Conservation (phyloP, 305 asterid genomes). For the Andrographis paniculata region DNA sequence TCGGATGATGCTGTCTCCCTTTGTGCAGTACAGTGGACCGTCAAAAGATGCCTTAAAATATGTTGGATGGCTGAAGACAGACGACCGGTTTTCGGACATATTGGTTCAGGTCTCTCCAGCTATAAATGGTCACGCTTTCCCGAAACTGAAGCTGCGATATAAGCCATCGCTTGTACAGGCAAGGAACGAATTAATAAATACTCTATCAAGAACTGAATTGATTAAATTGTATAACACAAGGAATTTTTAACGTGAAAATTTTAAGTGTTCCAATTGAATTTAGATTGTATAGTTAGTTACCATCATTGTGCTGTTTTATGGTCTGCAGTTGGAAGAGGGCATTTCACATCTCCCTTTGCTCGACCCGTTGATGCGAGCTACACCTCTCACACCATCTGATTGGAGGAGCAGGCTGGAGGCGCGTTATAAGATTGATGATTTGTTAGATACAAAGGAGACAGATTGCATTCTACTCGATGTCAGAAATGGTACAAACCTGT, state of each 20-base stretch:
- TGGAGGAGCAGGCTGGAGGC: slow-evolving; percentile 75
- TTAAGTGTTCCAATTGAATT: too few relatives aligned
- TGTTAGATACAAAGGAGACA: slow-evolving; percentile 21
- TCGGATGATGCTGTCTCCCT: too few relatives aligned
- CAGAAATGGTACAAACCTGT: slow-evolving; percentile 61
- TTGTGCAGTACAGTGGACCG: slow-evolving; percentile 96
- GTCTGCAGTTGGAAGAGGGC: slow-evolving; percentile 67
- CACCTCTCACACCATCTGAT: slow-evolving; percentile 76
- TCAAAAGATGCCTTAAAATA: slow-evolving; percentile 76
- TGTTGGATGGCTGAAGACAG: slow-evolving; percentile 77
- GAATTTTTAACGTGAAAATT: too few relatives aligned
- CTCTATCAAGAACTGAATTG: too few relatives aligned
- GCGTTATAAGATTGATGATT: slow-evolving; percentile 29
- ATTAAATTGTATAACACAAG: too few relatives aligned
- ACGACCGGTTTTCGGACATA: slow-evolving; percentile 59
- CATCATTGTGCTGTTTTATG: slow-evolving; percentile 13
- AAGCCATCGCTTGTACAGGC: slow-evolving; percentile 99
- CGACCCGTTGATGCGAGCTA: slow-evolving; percentile 71
- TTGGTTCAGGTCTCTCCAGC: slow-evolving; percentile 78
- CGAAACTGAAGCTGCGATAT: slow-evolving; percentile 83
- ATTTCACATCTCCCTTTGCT: slow-evolving; percentile 87
- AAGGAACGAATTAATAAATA: slow-evolving; percentile 21
- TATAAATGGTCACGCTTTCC: slow-evolving; percentile 71
- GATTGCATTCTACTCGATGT: slow-evolving; percentile 69
- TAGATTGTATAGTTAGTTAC: slow-evolving; percentile 6